A percentile compares a stretch with the other conserved stretches of the same genome.
Evolutionary conservation across 305 asterid genomes (phyloP).

Genomic region (Fraxinus ornus): DNA sequence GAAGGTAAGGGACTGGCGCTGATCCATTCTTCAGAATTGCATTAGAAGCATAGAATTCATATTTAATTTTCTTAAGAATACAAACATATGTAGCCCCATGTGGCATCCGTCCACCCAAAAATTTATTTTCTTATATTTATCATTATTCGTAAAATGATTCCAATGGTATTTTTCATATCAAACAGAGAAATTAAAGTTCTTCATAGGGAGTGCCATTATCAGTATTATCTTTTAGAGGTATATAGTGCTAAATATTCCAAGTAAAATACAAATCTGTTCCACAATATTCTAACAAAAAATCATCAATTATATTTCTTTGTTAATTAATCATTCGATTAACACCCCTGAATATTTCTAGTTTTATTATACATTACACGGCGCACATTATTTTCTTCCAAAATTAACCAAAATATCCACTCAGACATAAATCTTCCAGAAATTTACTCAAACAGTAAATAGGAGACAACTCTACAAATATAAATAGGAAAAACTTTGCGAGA

Average conservation of each 20-base stretch:
- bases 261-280: neutral
- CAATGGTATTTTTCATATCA: neutral
- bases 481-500: neutral
- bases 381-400: neutral
- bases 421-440: neutral
- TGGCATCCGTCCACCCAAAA: neutral
- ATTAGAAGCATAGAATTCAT: neutral
- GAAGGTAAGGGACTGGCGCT: neutral
- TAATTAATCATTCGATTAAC: neutral
- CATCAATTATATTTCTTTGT: neutral
- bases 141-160: neutral
- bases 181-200: neutral
- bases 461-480: neutral
- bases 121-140: neutral
- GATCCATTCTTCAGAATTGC: neutral
- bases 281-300: neutral
- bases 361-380: neutral
- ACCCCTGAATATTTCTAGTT: neutral
- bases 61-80: neutral
- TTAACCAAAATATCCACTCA: neutral
- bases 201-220: neutral
- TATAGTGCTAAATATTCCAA: neutral
- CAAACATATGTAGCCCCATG: neutral
- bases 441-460: neutral
- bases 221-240: neutral